Percentiles rank a stretch among this genome's conserved stretches.
phyloP scores from a whole-genome alignment of 2,329 filamentous ascomycete genomes.

The Bipolaris bicolor region DNA sequence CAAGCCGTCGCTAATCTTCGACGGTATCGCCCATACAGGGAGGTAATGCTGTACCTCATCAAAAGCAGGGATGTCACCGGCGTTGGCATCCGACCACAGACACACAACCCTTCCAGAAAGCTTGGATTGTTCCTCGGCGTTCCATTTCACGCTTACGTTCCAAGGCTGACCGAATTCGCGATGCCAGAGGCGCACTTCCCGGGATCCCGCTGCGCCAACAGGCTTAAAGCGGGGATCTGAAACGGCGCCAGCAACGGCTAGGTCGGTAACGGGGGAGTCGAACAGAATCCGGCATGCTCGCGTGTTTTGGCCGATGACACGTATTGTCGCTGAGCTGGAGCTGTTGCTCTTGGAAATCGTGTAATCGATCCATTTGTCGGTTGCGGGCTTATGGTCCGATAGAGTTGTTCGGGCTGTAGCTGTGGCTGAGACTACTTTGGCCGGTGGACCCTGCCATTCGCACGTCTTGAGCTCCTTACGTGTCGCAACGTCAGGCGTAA shows the following conservation, averaged over 20 bases:
- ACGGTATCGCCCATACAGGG: conserved; percentile 79
- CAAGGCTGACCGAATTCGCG: conserved; percentile 78
- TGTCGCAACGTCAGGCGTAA: conserved; percentile 49
- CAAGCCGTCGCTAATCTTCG: conserved; percentile 77
- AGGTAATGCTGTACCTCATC: conserved; percentile 78
- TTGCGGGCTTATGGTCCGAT: conserved; percentile 34
- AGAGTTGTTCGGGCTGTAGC: conserved; percentile 31
- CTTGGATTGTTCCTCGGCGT: conserved; percentile 42
- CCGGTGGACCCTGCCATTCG: conserved; percentile 71
- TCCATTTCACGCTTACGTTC: conserved; percentile 76
- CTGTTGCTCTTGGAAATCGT: conserved; percentile 59
- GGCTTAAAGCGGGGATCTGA: conserved; percentile 70
- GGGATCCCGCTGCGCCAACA: conserved; percentile 67
- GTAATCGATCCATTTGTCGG: conserved; percentile 66
- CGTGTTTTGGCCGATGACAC: conserved; percentile 74
- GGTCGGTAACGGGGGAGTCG: conserved; percentile 67
- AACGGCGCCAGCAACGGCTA: conserved; percentile 67
- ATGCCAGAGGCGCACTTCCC: conserved; percentile 79
- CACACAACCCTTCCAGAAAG: conserved; percentile 71
- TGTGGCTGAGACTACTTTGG: conserved; percentile 63
- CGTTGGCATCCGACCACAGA: conserved; percentile 86
- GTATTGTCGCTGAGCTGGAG: conserved; percentile 65
- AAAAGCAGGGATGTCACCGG: conserved; percentile 77
- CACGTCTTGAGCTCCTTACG: conserved; percentile 67
- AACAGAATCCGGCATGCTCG: conserved; percentile 78